Conservation (phyloP, 1,284 basidiomycete species). For the Singerocomus rubriflavus region DNA sequence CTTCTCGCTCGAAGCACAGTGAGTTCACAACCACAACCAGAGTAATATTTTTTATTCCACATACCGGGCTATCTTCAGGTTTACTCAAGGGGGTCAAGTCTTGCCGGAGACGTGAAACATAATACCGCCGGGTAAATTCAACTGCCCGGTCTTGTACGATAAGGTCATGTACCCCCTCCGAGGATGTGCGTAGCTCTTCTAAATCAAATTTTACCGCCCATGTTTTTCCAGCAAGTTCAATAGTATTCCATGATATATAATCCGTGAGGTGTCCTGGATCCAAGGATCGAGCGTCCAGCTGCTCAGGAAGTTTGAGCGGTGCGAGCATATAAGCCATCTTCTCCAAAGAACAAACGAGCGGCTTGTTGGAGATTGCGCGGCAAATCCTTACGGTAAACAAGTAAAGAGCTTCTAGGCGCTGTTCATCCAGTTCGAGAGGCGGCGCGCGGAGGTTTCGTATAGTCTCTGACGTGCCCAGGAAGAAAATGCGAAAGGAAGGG, state of each 20-base stretch:
- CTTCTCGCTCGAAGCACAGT: conserved; percentile 50
- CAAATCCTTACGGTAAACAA: conserved; percentile 61
- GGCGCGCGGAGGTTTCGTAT: conserved; percentile 45
- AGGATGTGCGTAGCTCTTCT: conserved; percentile 40
- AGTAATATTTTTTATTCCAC: conserved; percentile 26
- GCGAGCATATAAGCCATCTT: conserved; percentile 63
- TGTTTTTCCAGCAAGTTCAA: conserved; percentile 48
- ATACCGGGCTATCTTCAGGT: conserved; percentile 59
- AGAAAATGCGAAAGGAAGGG: conserved; percentile 55
- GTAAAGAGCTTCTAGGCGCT: conserved; percentile 47
- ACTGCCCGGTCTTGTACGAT: conserved; percentile 70
- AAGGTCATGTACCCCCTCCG: conserved; percentile 50
- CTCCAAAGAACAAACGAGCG: conserved; percentile 49
- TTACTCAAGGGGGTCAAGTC: conserved; percentile 73
- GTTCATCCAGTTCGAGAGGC: conserved; percentile 48
- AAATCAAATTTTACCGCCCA: conserved; percentile 51
- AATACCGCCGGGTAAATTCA: conserved; percentile 73
- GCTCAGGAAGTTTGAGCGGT: conserved; percentile 43
- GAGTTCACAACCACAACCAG: background rate
- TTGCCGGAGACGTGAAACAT: conserved; percentile 49
- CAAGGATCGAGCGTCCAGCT: conserved; percentile 20
- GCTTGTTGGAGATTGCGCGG: conserved; percentile 65
- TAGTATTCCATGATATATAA: conserved; percentile 62
- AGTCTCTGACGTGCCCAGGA: conserved; percentile 42
- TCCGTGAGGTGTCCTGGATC: conserved; percentile 40